A percentile compares a stretch with the other conserved stretches of the same genome.
Evolutionary conservation across 441 rosid genomes (phyloP).

Genomic region (Metrosideros polymorpha): DNA sequence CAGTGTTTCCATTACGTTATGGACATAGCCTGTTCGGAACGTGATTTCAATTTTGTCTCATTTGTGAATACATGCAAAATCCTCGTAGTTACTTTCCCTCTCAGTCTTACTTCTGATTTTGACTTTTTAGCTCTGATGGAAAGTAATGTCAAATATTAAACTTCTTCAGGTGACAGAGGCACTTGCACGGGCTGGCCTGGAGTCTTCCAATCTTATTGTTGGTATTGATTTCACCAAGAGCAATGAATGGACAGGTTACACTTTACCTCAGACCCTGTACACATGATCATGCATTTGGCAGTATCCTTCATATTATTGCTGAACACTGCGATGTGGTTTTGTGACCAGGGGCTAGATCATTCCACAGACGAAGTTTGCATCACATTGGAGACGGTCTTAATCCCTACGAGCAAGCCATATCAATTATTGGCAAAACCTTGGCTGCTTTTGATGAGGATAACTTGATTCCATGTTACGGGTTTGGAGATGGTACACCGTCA

Average conservation of each 20-base stretch:
- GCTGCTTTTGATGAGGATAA: constrained; percentile 72
- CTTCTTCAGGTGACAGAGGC: constrained; percentile 50
- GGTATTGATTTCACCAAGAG: constrained; percentile 83
- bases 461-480: constrained; percentile 68
- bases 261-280: not conserved
- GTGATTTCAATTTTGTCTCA: not conserved
- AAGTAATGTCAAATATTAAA: not conserved
- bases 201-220: constrained; percentile 70
- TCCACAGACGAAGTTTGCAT: constrained; percentile 57
- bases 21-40: not conserved
- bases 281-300: not conserved
- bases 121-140: not conserved
- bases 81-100: not conserved
- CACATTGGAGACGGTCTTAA: constrained; percentile 40
- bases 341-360: constrained; percentile 43
- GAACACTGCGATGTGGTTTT: constrained; percentile 3
- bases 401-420: constrained; percentile 72
- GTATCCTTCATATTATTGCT: not conserved
- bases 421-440: constrained; percentile 65
- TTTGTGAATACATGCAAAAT: not conserved
- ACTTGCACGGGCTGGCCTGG: constrained; percentile 59
- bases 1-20: not conserved
- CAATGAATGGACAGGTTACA: constrained; percentile 72
- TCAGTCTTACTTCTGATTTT: not conserved
- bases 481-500: constrained; percentile 54